Conservation (phyloP, 1,139 yeast species). For the Blastobotrys proliferans region DNA sequence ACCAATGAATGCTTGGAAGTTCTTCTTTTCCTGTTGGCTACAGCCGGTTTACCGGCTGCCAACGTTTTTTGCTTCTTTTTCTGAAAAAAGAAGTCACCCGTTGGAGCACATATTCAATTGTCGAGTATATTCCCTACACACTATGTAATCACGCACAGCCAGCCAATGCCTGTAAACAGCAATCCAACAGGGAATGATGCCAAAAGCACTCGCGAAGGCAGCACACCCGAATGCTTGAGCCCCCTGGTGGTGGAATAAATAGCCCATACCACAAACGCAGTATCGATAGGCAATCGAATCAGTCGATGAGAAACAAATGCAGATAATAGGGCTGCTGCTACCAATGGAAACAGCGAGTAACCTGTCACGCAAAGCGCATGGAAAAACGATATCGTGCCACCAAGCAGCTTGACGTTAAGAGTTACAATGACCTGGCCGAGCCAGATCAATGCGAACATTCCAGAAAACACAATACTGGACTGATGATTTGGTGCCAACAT, state of each 20-base stretch:
- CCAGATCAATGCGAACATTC: conserved; percentile 59
- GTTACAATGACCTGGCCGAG: conserved; percentile 51
- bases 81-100: no score
- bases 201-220: conserved; percentile 62
- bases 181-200: conserved; percentile 80
- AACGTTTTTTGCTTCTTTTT: no score
- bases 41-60: no score
- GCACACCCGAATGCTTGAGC: conserved; percentile 63
- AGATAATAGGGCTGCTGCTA: conserved; percentile 60
- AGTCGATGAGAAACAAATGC: conserved; percentile 52
- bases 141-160: conserved; percentile 74
- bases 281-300: conserved; percentile 51
- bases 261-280: conserved; percentile 64
- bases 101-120: no score
- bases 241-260: conserved; percentile 64
- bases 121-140: no score
- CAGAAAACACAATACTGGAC: conserved; percentile 52
- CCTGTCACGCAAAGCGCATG: conserved; percentile 80
- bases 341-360: conserved; percentile 74
- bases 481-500: conserved; percentile 40
- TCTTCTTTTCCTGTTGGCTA: no score
- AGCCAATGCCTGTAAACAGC: conserved; percentile 66
- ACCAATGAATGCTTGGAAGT: no score
- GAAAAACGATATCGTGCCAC: conserved; percentile 68
- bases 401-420: conserved; percentile 69